A percentile compares a stretch with the other conserved stretches of the same genome.
These are phyloP conservation scores for Gardenia jasminoides DNA, from an alignment of 257 asterid genomes.

Conservation along the genomic window DNA sequence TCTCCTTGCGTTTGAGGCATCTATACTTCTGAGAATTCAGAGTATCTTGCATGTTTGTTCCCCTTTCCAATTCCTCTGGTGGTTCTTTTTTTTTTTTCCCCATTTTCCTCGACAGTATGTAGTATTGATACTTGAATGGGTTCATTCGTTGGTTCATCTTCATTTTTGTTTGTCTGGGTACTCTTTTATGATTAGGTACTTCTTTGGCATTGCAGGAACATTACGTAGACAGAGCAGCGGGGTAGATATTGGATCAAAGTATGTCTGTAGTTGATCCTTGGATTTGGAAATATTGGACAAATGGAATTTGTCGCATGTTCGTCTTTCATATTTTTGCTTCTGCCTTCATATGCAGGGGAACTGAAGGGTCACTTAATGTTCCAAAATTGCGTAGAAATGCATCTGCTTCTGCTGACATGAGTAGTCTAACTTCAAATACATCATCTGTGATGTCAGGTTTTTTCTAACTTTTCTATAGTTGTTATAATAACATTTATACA, in stretches of 20 bases:
- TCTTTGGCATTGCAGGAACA: conserved; percentile 46
- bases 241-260: conserved; percentile 59
- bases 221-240: conserved; percentile 75
- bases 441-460: conserved; percentile 56
- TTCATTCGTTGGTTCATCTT: background rate
- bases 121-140: background rate
- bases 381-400: conserved; percentile 69
- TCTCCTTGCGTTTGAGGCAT: background rate
- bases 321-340: conserved; percentile 25
- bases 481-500: background rate
- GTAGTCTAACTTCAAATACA: conserved; percentile 44
- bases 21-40: background rate
- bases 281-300: background rate
- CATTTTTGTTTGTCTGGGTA: background rate
- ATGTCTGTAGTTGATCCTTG: conserved; percentile 12
- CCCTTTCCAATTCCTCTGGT: background rate
- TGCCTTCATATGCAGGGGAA: conserved; percentile 47
- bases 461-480: background rate
- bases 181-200: conserved; percentile 1
- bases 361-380: conserved; percentile 42
- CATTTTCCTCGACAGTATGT: background rate
- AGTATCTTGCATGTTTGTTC: background rate
- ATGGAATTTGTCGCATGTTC: conserved; percentile 2
- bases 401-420: conserved; percentile 67
- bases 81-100: background rate